Conservation (phyloP, 129 eudicot genomes). For the Daucus carota region DH1_v3.0 NC_030389.2:32241001-32241500, state of each 20-base stretch:
- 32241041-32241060: slow-evolving; percentile 82
- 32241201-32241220: slow-evolving; percentile 60
- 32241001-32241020: slow-evolving; percentile 85
- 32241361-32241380: slow-evolving; percentile 6
- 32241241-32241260: slow-evolving; percentile 64
- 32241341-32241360: background rate
- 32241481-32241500: background rate
- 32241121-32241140: slow-evolving; percentile 1
- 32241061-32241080: slow-evolving; percentile 60
- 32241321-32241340: slow-evolving; percentile 2
- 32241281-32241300: slow-evolving; percentile 14
- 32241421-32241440: background rate
- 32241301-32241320: background rate
- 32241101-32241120: background rate
- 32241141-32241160: slow-evolving; percentile 31
- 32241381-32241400: slow-evolving; percentile 5
- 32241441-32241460: background rate
- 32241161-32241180: slow-evolving; percentile 25
- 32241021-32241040: slow-evolving; percentile 93
- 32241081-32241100: background rate
- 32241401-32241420: background rate
- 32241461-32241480: background rate
- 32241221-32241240: slow-evolving; percentile 51
- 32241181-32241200: slow-evolving; percentile 52
- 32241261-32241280: slow-evolving; percentile 2